Evolutionary conservation across 2,329 filamentous ascomycete genomes (phyloP).

Genomic region (Diplodia scrobiculata): DNA sequence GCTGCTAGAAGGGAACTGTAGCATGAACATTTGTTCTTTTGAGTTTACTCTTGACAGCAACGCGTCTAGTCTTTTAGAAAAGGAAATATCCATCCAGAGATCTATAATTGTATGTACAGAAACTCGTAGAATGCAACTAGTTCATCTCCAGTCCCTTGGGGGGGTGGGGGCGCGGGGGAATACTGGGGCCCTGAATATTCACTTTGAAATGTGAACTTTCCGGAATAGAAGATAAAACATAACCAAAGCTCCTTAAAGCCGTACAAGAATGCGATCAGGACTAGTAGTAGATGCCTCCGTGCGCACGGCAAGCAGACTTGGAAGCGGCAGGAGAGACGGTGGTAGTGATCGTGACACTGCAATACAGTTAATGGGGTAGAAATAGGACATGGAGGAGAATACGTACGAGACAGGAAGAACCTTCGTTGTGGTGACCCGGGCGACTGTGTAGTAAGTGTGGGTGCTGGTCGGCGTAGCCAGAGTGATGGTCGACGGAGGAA

Average conservation of each 20-base stretch:
- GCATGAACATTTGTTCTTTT: too few species aligned
- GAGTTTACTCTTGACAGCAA: too few species aligned
- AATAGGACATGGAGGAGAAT: neutral
- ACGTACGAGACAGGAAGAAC: slow-evolving; percentile 33
- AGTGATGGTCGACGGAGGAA: slow-evolving; percentile 35
- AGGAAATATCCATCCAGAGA: too few species aligned
- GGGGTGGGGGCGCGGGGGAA: too few species aligned
- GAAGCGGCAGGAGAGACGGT: slow-evolving; percentile 35
- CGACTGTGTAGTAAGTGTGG: slow-evolving; percentile 33
- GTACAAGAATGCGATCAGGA: neutral
- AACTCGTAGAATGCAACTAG: too few species aligned
- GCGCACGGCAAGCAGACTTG: slow-evolving; percentile 33
- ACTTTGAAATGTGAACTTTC: too few species aligned
- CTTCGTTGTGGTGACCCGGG: slow-evolving; percentile 33
- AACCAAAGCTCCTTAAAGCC: neutral
- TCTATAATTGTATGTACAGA: too few species aligned
- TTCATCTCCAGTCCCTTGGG: too few species aligned
- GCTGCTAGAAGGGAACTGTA: too few species aligned
- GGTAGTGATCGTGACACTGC: slow-evolving; percentile 34
- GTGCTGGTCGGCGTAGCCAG: slow-evolving; percentile 37
- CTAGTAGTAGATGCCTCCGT: slow-evolving; percentile 34
- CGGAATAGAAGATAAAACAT: neutral
- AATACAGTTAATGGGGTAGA: slow-evolving; percentile 21
- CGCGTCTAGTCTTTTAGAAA: too few species aligned
- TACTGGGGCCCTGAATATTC: neutral